Evolutionary conservation across 352 stramenopile species (phyloP), one percentile per base, ranked within the genome.

Genomic region (Phytophthora ohioensis): DNA sequence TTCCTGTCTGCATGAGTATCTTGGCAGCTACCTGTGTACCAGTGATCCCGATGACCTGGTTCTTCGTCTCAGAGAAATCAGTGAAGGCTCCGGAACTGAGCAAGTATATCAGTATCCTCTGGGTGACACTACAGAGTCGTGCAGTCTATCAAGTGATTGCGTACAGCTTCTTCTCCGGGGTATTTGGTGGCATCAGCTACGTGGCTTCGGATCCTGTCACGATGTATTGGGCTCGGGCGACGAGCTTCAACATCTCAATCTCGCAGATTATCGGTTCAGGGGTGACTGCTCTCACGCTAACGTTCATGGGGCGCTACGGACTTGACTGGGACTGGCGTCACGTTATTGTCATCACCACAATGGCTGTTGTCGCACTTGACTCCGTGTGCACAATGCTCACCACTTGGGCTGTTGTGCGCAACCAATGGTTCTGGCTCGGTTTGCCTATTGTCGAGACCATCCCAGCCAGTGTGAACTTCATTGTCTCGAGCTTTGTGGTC

Each of bases 351-450:
- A 11, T 76, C 35, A 81, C 71, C 6, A 75, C 62, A 5, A 31
- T 83, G 4, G 56, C 55, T 36, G 74, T 83, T 1, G 21, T 83
- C 7, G 55, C 64, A 0, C 41, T 85, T 30, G 76, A 82, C 55
- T 45, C 65, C 4, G 48, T 78, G 43, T 76, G 67, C 32, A 75
- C 73, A 5, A 62, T 83, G 47, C 62, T 82, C 39, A 81, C 74
- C 0, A 74, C 66, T 3, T 85, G 75, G 73, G 55, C 64, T 47
- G 32, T 83, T n/a, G 48, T 82, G 2, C 79, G 79, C 31, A 77
- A 70, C 59, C 71, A 82, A 30, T 82, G 75, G 75, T 82, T 82
- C 34, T 82, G 75, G 75, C 67, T 84, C 5, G 78, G 73, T 4
- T 42, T 81, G 17, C 62, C 75, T 1, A 52, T 84, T 27, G 63